phyloP scores from a whole-genome alignment of 2,329 filamentous ascomycete species.

The Calonectria hongkongensis region DNA sequence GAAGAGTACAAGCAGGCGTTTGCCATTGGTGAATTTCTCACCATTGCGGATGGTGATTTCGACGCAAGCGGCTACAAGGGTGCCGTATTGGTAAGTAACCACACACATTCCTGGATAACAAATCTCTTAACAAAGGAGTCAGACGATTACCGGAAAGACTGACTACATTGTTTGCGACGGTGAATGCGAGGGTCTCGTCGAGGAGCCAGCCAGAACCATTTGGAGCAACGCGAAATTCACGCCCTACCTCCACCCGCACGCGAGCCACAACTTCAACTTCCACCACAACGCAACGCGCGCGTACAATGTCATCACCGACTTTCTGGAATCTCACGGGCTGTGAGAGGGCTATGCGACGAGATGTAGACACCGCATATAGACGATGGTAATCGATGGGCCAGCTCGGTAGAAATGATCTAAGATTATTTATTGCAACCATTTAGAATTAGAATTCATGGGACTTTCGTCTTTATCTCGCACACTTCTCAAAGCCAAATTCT shows the following conservation, averaged over 20 bases:
- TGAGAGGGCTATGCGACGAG: not conserved
- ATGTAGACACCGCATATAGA: not conserved
- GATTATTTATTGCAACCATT: not conserved
- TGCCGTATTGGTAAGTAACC: constrained; percentile 40
- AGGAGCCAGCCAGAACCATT: constrained; percentile 48
- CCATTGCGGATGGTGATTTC: constrained; percentile 43
- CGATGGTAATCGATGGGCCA: not conserved
- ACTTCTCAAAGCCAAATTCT: not conserved
- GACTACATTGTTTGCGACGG: constrained; percentile 54
- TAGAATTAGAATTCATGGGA: constrained; percentile 3
- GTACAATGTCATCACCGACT: constrained; percentile 42
- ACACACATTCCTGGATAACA: no score
- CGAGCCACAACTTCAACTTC: constrained; percentile 48
- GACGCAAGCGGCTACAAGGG: constrained; percentile 45
- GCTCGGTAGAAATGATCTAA: not conserved
- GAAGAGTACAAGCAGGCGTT: constrained; percentile 46
- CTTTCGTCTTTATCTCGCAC: constrained; percentile 2
- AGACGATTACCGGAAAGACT: constrained; percentile 43
- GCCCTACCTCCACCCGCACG: constrained; percentile 44
- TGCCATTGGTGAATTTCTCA: constrained; percentile 46
- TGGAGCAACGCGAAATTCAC: constrained; percentile 45
- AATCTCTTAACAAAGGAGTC: not conserved
- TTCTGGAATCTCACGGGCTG: constrained; percentile 38
- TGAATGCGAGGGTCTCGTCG: constrained; percentile 54
- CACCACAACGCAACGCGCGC: constrained; percentile 43